These are phyloP conservation scores for Boletus subcaerulescens DNA, from an alignment of 768 basidiomycete species.

Conservation along the genomic window DNA sequence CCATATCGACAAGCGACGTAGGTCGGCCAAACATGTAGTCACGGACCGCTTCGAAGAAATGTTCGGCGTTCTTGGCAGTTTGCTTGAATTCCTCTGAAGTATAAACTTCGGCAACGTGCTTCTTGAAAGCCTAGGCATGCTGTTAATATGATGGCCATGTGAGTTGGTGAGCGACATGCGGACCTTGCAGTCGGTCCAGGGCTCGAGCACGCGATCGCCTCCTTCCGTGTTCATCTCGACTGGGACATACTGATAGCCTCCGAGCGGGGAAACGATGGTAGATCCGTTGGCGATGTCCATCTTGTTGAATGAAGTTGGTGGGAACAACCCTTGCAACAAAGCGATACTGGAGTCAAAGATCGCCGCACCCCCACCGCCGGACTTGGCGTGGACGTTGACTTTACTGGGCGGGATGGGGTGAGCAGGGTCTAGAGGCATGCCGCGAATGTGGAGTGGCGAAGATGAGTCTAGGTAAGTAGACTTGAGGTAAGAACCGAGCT, in stretches of 20 bases:
- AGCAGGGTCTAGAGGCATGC: constrained; percentile 56
- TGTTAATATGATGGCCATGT: constrained; percentile 33
- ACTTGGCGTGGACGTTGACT: constrained; percentile 76
- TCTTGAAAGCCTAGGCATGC: constrained; percentile 52
- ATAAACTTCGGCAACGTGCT: constrained; percentile 63
- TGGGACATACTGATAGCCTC: constrained; percentile 85
- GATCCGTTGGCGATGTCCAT: constrained; percentile 77
- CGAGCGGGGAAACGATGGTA: constrained; percentile 67
- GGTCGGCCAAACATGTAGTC: constrained; percentile 72
- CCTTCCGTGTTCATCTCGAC: constrained; percentile 48
- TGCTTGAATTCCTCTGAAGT: constrained; percentile 61
- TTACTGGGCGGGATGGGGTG: constrained; percentile 62
- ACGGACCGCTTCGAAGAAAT: constrained; percentile 61
- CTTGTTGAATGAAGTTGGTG: constrained; percentile 65
- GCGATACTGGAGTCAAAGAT: constrained; percentile 85
- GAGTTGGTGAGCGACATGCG: constrained; percentile 29
- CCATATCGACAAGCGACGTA: constrained; percentile 60
- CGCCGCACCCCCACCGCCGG: constrained; percentile 73
- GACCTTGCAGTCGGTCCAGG: constrained; percentile 66
- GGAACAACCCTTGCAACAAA: constrained; percentile 79
- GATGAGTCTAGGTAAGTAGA: constrained; percentile 62
- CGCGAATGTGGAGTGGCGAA: constrained; percentile 65
- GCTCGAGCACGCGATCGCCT: constrained; percentile 77
- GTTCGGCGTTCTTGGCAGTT: constrained; percentile 49
- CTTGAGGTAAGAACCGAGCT: constrained; percentile 60